Base-by-base conservation (phyloP, 768 basidiomycete species). In the Pholiota molesta region DNA sequence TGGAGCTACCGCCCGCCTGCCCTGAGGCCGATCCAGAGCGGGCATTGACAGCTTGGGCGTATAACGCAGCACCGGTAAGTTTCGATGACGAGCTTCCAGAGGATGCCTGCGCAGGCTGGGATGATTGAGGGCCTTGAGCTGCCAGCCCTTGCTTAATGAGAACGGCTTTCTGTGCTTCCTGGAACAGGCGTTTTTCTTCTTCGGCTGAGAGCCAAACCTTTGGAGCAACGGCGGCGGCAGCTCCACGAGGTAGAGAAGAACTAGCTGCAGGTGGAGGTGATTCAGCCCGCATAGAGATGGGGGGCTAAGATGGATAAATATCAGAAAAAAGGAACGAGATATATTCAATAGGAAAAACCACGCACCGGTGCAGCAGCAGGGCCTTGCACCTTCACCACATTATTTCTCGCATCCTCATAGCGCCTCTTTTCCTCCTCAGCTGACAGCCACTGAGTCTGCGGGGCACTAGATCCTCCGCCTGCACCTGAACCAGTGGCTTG, bases 131-230 rank as follows among this genome's bases (percentile, higher is more conserved):
- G 51, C 52, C 7, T 21, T 68, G 68, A 55, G 62, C 67, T n/a
- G 67, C 73, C 39, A 69, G 19, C 11, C 78, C 83, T 68, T 89
- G 90, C 5, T 83, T 83, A 56, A 79, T 81, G 59, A 78, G 80
- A 2, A 86, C 92, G n/a, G 83, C 86, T 0, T 82, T 84, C 68
- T 88, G 87, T 0, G 92, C 91, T 53, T 85, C 72, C 54, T 89
- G 78, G 72, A 83, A 92, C n/a, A 82, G 79, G 1, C 82, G 73
- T 67, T 94, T 94, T 71, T 94, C 92, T 59, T 87, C 84, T 73
- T 92, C 92, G 0, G 93, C 90, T 1, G 87, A 82, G 7, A 78
- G 78, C 90, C 89, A 93, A 40, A 57, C 57, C 31, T 70, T 67
- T 31, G 62, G 62, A 19, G 69, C 52, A 17, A 69, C 54, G 3